Evolutionary conservation across 2,329 filamentous ascomycete species (phyloP), one percentile per base, ranked within the genome.

Genomic region (Claviceps lovelessii): DNA sequence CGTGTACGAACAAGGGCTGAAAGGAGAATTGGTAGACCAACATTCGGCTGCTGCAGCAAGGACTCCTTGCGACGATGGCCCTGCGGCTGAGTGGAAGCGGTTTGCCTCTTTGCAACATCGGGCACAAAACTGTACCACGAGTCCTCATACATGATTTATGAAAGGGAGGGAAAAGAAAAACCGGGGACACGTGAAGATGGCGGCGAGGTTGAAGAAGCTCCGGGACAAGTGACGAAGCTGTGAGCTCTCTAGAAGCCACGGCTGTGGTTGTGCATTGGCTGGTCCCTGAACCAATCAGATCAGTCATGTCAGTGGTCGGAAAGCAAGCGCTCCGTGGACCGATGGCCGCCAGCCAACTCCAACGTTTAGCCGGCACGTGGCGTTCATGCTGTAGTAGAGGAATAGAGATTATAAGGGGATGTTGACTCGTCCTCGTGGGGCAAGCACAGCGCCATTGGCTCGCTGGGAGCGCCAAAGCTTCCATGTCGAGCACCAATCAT

Each of bases 71-170:
- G 80, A 59, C 78, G 79, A 64, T 86, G 85, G 52, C 76, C 77
- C 48, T 74, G 61, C 50, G 70, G 63, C 55, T 74, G 71, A 37
- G 63, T 64, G 45, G 74, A 71, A 29, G 73, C 69, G 47, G 72
- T 62, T n/a, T 71, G 70, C 57, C 73, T 73, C 61, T 75, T 78
- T 56, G 77, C 72, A 54, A 79, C 70, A 54, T 85, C 80, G 31
- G 85, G 79, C 59, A 87, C 80, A 65, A 88, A 84, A 66, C 79
- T 88, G 72, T 90, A 89, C 86, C 87, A 91, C 35, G 85, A 83
- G 69, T 91, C 87, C 70, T 91, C 87, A 68, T 88, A 88, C 85
- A 89, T 90, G 61, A 60, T 73, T 54, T 50, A 10, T 31, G n/a
- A 29, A 10, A 15, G 37, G 45, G 35, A 19, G 15, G 44, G 39